Evolutionary conservation across 257 asterid species (phyloP), one percentile per base, ranked within the genome.

Genomic region (Cruciata laevipes): DNA sequence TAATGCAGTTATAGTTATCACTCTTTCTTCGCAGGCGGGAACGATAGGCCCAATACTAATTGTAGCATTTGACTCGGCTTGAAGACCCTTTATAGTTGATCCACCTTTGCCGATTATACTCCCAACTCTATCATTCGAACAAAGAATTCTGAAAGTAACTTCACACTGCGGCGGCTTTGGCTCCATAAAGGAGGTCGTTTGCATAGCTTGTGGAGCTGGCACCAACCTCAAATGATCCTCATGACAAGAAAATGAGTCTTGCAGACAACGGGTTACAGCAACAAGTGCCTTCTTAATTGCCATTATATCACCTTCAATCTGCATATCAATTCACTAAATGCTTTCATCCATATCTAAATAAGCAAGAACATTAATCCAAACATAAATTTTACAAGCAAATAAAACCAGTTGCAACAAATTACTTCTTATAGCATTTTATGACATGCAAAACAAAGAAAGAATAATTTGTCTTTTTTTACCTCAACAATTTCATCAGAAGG

Each of bases 21-120:
- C 67, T 25, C 89, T 81, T 68, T 87, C 95, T 40, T 76, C 80
- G 52, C 94, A 87, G 2, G 77, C 84, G 4, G 77, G 74, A 73
- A 89, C 8, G 66, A 56, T 18, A n/a, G 81, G 78, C 69, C 87
- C 97, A 65, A 89, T 63, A 67, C 67, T 75, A 61, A 89, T 76
- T 51, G 47, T 42, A 63, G 94, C 86, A 62, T 90, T 92, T 56
- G 83, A 76, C 77, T 85, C 91, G 67, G 71, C 64, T 72, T 83
- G 80, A 73, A 89, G 77, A 68, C 78, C 60, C 76, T 65, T 79
- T 65, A 89, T 40, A 61, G 79, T 74, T 37, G 89, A 75, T n/a
- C 97, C 97, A 71, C 89, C 30, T 27, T 75, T 87, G 59, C 97
- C 97, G 53, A 90, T 90, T 67, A 90, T 71, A 37, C 78, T 30